Evolutionary conservation across 1,284 basidiomycete genomes (phyloP), one percentile per base, ranked within the genome.

Genomic region (Ganoderma multipileum): DNA sequence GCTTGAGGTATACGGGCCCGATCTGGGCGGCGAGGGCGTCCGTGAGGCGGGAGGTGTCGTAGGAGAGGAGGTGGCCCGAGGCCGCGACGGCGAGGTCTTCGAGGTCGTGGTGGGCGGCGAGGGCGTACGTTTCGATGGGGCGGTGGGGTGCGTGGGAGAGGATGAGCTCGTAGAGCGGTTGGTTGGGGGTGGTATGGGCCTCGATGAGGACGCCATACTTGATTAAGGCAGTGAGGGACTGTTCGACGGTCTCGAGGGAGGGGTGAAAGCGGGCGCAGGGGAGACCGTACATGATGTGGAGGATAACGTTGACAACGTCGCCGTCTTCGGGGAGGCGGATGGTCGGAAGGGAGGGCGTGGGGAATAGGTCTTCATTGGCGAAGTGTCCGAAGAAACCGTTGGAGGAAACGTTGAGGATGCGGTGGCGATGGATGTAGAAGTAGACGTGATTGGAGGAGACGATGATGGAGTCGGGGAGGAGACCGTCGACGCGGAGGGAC

Each of bases 361-460:
- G 44, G 8, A 61, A 41, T 23, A 65, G 60, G 47, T 67, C 62
- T n/a, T 61, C 36, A 28, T 71, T 65, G 26, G 74, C 71, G 20
- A 83, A 74, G 36, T 76, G 74, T 9, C 71, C 68, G 61, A 77
- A 74, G 70, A 83, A 82, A 5, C 67, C 71, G 64, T 83, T 83
- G 36, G 66, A 52, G 12, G 82, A 83, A 0, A 75, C 73, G 33
- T 65, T 50, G 54, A 80, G 68, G 50, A 83, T 69, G 16, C 74
- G 75, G 54, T 78, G 72, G 4, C 77, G 71, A 68, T 83, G 81
- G 57, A 79, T 78, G 67, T 82, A 80, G 74, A 84, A 94, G 77
- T 91, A 91, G 54, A 94, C 91, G 16, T 85, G 85, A 75, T 94
- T 92, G 33, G 87, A 84, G 14, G 92, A 88, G 66, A 92, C 78